Evolutionary conservation across 371 early-diverging fungal genomes (phyloP), one percentile per base, ranked within the genome.

Genomic region (Conidiobolus incongruus): DNA sequence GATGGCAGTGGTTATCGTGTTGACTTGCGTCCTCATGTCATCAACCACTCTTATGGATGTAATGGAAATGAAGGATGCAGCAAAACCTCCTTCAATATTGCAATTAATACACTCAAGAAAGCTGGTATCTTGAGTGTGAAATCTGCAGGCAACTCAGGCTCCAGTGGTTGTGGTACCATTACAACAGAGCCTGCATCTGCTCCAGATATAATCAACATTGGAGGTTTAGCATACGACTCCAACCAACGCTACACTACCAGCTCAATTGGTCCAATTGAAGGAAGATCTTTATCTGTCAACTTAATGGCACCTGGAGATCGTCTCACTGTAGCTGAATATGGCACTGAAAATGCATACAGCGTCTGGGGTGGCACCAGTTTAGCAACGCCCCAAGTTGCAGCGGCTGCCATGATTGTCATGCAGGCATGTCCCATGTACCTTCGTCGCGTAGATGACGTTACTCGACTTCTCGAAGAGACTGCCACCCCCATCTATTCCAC

Each of bases 341-440:
- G 43, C 8, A 12, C 20, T 35, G 13, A 34, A 35, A 33, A 20
- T 33, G 43, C 43, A n/a, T n/a, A n/a, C n/a, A n/a, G n/a, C 13
- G 43, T 22, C n/a, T 35, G 31, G 10, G n/a, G 54, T 16, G 69
- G 69, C 7, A 66, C 66, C 0, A 60, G 60, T 2, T 85, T 85
- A 84, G 81, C 85, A 5, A 58, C 68, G 16, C 85, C 87, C 7
- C 82, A 82, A 53, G 79, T 80, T 12, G 62, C 76, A 21, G 87
- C 86, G 30, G 72, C 72, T 26, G 72, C 77, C 11, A 58, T 43
- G 4, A 21, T 43, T 17, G 34, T 43, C 6, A 43, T 43, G 16
- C 33, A 31, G 2, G 50, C 17, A 12, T 43, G 43, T 22, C 43
- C 43, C 7, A 10, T 33, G 19, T 34, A 33, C 11, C 11, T 5